Conservation (phyloP, 768 basidiomycete species). For the Leucocoprinus birnbaumii region DNA sequence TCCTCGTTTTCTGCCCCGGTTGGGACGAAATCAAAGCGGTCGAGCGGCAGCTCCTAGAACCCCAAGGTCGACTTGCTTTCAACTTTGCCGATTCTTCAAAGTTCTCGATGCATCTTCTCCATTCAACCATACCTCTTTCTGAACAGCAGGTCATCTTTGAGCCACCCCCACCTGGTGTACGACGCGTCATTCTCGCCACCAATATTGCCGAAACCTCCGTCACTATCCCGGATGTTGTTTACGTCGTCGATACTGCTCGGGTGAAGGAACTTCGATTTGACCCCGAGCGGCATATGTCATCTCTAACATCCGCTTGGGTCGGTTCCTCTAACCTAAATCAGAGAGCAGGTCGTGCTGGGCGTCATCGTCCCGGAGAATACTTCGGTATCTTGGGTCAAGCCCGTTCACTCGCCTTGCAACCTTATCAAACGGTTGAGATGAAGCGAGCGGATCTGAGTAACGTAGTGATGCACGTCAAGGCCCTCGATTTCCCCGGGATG, state of each 20-base stretch:
- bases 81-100: conserved; percentile 57
- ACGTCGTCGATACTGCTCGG: conserved; percentile 87
- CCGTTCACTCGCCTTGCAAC: conserved; percentile 57
- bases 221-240: conserved; percentile 94
- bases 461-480: conserved; percentile 96
- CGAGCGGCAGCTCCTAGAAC: conserved; percentile 57
- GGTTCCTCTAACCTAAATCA: conserved; percentile 89
- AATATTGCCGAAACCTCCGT: conserved; percentile 96
- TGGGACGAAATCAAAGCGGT: conserved; percentile 87
- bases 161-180: conserved; percentile 70
- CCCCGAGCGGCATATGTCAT: conserved; percentile 83
- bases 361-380: conserved; percentile 89
- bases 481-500: conserved; percentile 84
- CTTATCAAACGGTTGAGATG: conserved; percentile 95
- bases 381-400: conserved; percentile 74
- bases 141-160: conserved; percentile 92
- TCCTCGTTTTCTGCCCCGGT: conserved; percentile 89
- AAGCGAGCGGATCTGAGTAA: conserved; percentile 86
- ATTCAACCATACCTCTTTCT: conserved; percentile 83
- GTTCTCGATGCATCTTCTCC: conserved; percentile 76
- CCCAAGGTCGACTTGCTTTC: conserved; percentile 48
- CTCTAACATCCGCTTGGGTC: conserved; percentile 88
- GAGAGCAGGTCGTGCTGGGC: conserved; percentile 88
- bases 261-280: conserved; percentile 91
- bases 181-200: conserved; percentile 88